A percentile compares a stretch with the other conserved stretches of the same genome.
These are phyloP conservation scores for Wickerhamomyces queroliae DNA, from an alignment of 805 yeast genomes.

Conservation along the genomic window DNA sequence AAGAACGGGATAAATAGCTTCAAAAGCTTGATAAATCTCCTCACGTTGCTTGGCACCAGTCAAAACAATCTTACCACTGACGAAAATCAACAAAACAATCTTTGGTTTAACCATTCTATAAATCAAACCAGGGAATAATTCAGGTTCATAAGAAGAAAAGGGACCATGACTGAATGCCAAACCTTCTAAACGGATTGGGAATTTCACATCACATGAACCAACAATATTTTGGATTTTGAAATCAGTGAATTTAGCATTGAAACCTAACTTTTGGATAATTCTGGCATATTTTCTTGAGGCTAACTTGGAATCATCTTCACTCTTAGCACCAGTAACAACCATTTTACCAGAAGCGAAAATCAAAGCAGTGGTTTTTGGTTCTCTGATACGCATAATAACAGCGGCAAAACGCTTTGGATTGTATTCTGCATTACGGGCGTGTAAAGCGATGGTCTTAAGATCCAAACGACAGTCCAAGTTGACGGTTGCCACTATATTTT, in stretches of 20 bases:
- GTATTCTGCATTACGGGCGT: constrained; percentile 98
- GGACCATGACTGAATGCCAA: constrained; percentile 97
- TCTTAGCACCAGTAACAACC: constrained; percentile 99
- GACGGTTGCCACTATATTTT: constrained; percentile 96
- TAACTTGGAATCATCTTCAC: constrained; percentile 96
- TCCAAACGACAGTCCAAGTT: constrained; percentile 94
- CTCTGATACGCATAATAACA: constrained; percentile 98
- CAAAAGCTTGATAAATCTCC: constrained; percentile 97
- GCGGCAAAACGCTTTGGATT: constrained; percentile 99
- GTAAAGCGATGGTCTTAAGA: constrained; percentile 93
- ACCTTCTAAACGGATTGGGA: constrained; percentile 96
- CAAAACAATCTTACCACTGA: constrained; percentile 93
- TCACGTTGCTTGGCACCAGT: constrained; percentile 99
- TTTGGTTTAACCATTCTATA: constrained; percentile 99
- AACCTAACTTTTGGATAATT: constrained; percentile 95
- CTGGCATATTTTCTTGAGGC: constrained; percentile 98
- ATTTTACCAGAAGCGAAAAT: constrained; percentile 98
- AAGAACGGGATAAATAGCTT: constrained; percentile 95
- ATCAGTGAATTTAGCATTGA: constrained; percentile 96
- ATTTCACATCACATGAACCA: constrained; percentile 97
- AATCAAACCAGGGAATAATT: constrained; percentile 94
- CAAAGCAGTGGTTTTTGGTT: constrained; percentile 96
- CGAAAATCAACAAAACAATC: constrained; percentile 91
- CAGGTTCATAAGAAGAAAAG: constrained; percentile 98
- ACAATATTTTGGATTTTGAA: constrained; percentile 98